Evolutionary conservation across 345 rosid genomes (phyloP), one percentile per base, ranked within the genome.

Genomic region (Bretschneidera sinensis): DNA sequence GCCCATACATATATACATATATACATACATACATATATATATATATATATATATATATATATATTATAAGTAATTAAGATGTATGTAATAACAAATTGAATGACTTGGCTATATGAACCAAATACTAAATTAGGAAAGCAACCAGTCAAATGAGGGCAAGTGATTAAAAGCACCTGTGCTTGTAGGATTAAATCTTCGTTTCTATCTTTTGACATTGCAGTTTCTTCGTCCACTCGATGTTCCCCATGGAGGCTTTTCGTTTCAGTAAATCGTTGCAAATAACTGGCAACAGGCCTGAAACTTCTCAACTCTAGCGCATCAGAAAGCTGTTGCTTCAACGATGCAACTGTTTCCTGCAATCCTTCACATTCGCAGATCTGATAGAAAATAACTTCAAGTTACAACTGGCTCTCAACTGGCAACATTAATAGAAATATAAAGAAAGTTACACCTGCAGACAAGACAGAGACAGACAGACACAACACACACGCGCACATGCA

Each of bases 281-380:
- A 69, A 67, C 65, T 70, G 21, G 75, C 67, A n/a, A 56, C 48
- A 4, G 80, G 67, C 39, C 78, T 77, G 31, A 45, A 17, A 68
- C 69, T 74, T 66, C 63, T 73, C 22, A 56, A 68, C 64, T 89
- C 87, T 66, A 76, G 66, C 15, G 85, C 84, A 65, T 86, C 87
- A 9, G 80, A 57, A 62, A 86, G 86, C 81, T 90, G 86, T 65
- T 77, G 89, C 80, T 84, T 86, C 70, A 94, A 72, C 57, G 81
- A 79, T 72, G 72, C 74, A 55, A 88, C 61, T 20, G 81, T 85
- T 72, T 77, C 92, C 61, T 88, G 88, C 70, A 82, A 71, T 63
- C 57, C 83, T 78, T 86, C 84, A 57, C 95, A 85, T 76, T 90
- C 95, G 48, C 76, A 62, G 34, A 79, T 79, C 99, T 94, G 91